Percentiles rank a stretch among this genome's conserved stretches.
Conservation (phyloP, 495 filamentous ascomycete genomes). For the Talaromyces adpressus region DNA sequence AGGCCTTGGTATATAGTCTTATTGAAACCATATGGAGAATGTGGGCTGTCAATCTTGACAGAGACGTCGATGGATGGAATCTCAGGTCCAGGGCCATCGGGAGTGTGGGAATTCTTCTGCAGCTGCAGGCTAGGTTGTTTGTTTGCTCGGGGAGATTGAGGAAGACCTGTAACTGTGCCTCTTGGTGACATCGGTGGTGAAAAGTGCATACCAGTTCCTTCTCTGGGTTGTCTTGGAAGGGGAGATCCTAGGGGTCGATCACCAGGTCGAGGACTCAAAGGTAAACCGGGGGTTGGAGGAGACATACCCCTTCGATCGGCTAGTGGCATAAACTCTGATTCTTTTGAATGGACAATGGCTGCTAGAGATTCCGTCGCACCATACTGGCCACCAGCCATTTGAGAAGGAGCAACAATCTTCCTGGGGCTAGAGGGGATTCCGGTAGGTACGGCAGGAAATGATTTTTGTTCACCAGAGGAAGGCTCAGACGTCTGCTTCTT, state of each 20-base stretch:
- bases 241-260: constrained; percentile 66
- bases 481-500: constrained; percentile 51
- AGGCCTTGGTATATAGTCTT: constrained; percentile 56
- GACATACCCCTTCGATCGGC: constrained; percentile 30
- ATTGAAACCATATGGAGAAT: constrained; percentile 15
- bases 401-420: constrained; percentile 21
- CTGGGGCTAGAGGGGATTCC: constrained; percentile 17
- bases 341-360: constrained; percentile 27
- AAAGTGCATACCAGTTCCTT: constrained; percentile 34
- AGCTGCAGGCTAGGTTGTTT: constrained; percentile 18
- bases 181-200: constrained; percentile 66
- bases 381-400: constrained; percentile 14
- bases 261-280: constrained; percentile 81
- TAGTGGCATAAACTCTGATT: constrained; percentile 14
- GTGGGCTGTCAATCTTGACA: constrained; percentile 31
- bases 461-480: not conserved
- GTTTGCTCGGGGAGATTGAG: constrained; percentile 66
- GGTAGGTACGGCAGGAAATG: constrained; percentile 10
- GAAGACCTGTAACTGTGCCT: constrained; percentile 47
- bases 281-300: constrained; percentile 74
- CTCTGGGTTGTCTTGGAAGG: constrained; percentile 55
- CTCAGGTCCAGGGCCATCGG: constrained; percentile 13
- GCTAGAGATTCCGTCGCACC: constrained; percentile 28
- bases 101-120: constrained; percentile 6
- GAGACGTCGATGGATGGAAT: constrained; percentile 36